These are phyloP conservation scores for Blastocystis sp. DNA, from an alignment of 352 stramenopile species.

Conservation along the genomic window DNA sequence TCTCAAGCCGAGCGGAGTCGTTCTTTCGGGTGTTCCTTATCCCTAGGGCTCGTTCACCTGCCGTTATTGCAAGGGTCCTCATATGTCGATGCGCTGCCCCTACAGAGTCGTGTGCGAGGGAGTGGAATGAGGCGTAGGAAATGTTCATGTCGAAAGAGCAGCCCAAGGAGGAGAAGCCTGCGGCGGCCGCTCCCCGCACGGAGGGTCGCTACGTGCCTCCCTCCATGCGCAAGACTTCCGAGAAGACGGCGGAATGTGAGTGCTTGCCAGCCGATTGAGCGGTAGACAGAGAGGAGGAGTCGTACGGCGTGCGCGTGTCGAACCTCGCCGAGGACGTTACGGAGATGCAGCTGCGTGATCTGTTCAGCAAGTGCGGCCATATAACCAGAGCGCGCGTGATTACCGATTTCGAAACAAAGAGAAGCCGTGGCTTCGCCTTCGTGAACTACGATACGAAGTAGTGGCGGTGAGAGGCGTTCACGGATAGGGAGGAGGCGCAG, in stretches of 20 bases:
- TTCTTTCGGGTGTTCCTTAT: neutral
- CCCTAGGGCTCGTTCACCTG: slow-evolving; percentile 16
- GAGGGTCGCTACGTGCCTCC: slow-evolving; percentile 33
- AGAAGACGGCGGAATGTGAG: neutral
- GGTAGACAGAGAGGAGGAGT: slow-evolving; percentile 46
- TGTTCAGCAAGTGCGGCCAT: neutral
- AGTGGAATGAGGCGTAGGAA: neutral
- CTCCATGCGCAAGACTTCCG: neutral
- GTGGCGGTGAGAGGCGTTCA: neutral
- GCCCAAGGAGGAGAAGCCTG: neutral
- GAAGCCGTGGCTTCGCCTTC: slow-evolving; percentile 54
- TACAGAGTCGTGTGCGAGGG: neutral
- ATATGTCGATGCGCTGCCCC: slow-evolving; percentile 36
- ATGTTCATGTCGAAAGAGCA: neutral
- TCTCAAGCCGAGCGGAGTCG: neutral
- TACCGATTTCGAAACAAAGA: slow-evolving; percentile 26
- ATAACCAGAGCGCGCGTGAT: slow-evolving; percentile 22
- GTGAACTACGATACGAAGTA: slow-evolving; percentile 31
- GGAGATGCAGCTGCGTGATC: neutral
- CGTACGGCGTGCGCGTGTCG: slow-evolving; percentile 2
- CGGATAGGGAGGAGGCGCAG: slow-evolving; percentile 40
- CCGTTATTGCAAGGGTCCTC: slow-evolving; percentile 52
- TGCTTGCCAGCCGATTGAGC: neutral
- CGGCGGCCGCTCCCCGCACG: neutral
- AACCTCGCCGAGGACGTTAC: slow-evolving; percentile 42